phyloP scores from a whole-genome alignment of 2,329 filamentous ascomycete species.

The Fusarium caatingaense region DNA sequence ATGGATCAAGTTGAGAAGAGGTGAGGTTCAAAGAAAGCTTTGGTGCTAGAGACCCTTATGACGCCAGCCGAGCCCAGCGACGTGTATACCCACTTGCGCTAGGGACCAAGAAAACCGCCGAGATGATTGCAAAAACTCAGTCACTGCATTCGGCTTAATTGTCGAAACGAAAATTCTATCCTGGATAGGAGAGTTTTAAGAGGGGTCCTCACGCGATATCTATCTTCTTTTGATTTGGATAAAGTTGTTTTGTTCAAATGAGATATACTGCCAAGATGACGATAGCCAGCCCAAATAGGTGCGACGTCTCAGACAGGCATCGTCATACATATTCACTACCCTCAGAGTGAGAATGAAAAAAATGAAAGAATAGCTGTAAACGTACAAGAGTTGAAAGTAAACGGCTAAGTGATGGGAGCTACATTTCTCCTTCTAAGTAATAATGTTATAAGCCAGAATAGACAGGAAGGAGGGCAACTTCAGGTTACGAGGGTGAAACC shows the following conservation, averaged over 20 bases:
- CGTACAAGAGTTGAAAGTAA: background rate
- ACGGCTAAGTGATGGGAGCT: background rate
- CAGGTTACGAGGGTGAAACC: background rate
- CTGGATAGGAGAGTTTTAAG: background rate
- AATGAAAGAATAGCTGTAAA: background rate
- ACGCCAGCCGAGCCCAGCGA: conserved; percentile 28
- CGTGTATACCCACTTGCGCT: conserved; percentile 23
- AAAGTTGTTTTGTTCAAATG: background rate
- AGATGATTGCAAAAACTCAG: conserved; percentile 8
- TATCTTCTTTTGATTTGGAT: no score
- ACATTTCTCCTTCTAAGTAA: background rate
- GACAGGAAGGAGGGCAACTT: background rate
- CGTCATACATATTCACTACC: background rate
- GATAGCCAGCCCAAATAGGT: background rate
- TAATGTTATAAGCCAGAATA: background rate
- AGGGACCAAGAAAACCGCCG: conserved; percentile 13
- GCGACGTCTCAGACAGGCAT: background rate
- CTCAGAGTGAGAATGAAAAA: no score
- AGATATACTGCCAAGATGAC: background rate
- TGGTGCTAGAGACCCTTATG: conserved; percentile 29
- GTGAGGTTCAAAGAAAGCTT: conserved; percentile 30
- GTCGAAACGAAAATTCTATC: background rate
- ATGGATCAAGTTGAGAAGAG: background rate
- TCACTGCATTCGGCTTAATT: background rate
- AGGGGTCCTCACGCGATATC: background rate